Conservation (phyloP, 2,329 filamentous ascomycete species). For the Xylaria sp. region DNA sequence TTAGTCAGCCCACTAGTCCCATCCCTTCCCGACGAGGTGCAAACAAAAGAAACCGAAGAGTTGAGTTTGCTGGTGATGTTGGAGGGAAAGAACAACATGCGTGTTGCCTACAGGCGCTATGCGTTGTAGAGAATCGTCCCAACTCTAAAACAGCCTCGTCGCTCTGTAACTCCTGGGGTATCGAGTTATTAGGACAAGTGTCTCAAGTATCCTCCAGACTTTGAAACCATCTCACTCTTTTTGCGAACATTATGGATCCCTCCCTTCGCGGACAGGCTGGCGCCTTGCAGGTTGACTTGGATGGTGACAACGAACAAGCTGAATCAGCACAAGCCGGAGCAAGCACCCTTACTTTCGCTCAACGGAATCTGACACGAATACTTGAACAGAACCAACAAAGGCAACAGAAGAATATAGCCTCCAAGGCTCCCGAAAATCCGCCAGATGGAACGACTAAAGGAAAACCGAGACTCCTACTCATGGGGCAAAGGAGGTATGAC, state of each 20-base stretch:
- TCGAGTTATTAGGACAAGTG: conserved; percentile 29
- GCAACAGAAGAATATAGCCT: conserved; percentile 56
- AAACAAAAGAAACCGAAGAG: conserved; percentile 26
- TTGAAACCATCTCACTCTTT: neutral
- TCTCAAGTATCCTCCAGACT: conserved; percentile 14
- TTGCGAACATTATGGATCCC: conserved; percentile 37
- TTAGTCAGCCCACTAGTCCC: conserved; percentile 31
- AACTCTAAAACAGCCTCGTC: conserved; percentile 23
- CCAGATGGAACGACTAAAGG: conserved; percentile 58
- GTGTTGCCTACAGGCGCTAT: conserved; percentile 28
- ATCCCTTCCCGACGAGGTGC: conserved; percentile 24
- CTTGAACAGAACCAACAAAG: conserved; percentile 64
- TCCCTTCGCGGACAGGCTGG: conserved; percentile 37
- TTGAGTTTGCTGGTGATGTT: conserved; percentile 15
- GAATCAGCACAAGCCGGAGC: conserved; percentile 30
- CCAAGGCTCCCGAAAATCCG: conserved; percentile 51
- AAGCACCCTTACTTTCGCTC: conserved; percentile 58
- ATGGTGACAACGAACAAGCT: conserved; percentile 28
- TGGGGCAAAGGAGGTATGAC: conserved; percentile 89
- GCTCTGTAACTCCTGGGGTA: conserved; percentile 13
- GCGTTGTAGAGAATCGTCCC: conserved; percentile 27
- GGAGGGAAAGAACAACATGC: conserved; percentile 2
- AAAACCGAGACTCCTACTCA: conserved; percentile 86
- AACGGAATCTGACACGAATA: conserved; percentile 68
- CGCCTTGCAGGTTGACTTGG: too few species aligned